Conservation (phyloP, 352 stramenopile species). For the Phytophthora vignae region DNA sequence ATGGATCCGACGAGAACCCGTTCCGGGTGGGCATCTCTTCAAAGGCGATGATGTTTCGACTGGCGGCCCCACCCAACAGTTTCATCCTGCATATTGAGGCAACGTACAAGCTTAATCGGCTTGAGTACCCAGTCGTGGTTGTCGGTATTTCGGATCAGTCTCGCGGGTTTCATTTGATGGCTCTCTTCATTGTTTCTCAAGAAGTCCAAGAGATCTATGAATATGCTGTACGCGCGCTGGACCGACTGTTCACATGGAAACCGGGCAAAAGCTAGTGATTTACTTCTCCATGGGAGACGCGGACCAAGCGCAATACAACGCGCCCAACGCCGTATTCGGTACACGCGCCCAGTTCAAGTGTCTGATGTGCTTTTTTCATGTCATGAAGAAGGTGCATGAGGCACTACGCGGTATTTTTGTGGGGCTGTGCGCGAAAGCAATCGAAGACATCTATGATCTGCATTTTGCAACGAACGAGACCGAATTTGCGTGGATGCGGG, state of each 20-base stretch:
- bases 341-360: not conserved
- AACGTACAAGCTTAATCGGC: slow-evolving; percentile 5
- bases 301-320: slow-evolving; percentile 7
- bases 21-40: slow-evolving; percentile 6
- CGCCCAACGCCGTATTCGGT: not conserved
- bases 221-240: not conserved
- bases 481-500: not conserved
- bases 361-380: slow-evolving; percentile 32
- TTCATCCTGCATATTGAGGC: slow-evolving; percentile 6
- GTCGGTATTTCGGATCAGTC: slow-evolving; percentile 3
- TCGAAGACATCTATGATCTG: slow-evolving; percentile 5
- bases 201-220: slow-evolving; percentile 4
- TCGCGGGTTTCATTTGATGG: slow-evolving; percentile 5
- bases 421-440: not conserved
- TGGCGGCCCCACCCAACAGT: not conserved
- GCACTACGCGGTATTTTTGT: not conserved
- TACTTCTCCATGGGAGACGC: slow-evolving; percentile 3
- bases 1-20: slow-evolving; percentile 13
- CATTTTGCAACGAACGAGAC: slow-evolving; percentile 2
- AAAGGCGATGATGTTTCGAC: slow-evolving; percentile 4
- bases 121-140: slow-evolving; percentile 1
- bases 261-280: not conserved
- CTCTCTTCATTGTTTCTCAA: slow-evolving; percentile 3
- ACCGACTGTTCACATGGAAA: not conserved
- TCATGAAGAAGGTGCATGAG: no score